A percentile compares a stretch with the other conserved stretches of the same genome.
These are phyloP conservation scores for Boletus fagicola DNA, from an alignment of 768 basidiomycete genomes.

Conservation along the genomic window DNA sequence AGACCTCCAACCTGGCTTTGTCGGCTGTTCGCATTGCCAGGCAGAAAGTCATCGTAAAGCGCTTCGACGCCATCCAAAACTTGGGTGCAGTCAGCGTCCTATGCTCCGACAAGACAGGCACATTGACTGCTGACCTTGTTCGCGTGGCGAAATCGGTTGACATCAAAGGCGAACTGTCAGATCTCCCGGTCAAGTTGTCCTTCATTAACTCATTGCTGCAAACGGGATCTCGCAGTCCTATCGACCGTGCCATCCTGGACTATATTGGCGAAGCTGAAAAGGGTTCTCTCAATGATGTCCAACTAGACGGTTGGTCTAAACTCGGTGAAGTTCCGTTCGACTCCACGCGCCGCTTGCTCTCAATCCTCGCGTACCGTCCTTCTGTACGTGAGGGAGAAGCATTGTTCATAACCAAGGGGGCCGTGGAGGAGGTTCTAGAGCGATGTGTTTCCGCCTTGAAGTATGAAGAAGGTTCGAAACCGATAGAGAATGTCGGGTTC, in stretches of 20 bases:
- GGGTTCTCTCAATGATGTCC: conserved; percentile 2
- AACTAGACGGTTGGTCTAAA: conserved; percentile 28
- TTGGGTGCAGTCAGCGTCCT: conserved; percentile 52
- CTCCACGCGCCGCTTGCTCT: conserved; percentile 37
- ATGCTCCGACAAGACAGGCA: conserved; percentile 70
- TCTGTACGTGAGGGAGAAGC: conserved; percentile 17
- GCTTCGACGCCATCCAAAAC: conserved; percentile 63
- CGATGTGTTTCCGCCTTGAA: conserved; percentile 24
- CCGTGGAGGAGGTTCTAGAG: conserved; percentile 35
- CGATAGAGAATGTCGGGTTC: conserved; percentile 12
- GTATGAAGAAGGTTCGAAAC: conserved; percentile 15
- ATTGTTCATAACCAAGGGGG: conserved; percentile 31
- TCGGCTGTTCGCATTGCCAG: conserved; percentile 55
- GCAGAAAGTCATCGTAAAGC: conserved; percentile 59
- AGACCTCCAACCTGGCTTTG: conserved; percentile 59
- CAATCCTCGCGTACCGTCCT: conserved; percentile 32
- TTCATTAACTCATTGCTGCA: conserved; percentile 35
- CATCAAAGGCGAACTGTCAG: conserved; percentile 20
- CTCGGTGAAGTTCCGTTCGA: conserved; percentile 37
- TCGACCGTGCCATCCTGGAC: conserved; percentile 36
- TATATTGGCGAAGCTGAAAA: conserved; percentile 18
- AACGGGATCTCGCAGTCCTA: conserved; percentile 37
- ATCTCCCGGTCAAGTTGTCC: conserved; percentile 27
- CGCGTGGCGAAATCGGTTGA: conserved; percentile 36
- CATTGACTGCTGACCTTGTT: conserved; percentile 43